Evolutionary conservation across 495 filamentous ascomycete species (phyloP).

Genomic region (Penicillium maclennaniae): DNA sequence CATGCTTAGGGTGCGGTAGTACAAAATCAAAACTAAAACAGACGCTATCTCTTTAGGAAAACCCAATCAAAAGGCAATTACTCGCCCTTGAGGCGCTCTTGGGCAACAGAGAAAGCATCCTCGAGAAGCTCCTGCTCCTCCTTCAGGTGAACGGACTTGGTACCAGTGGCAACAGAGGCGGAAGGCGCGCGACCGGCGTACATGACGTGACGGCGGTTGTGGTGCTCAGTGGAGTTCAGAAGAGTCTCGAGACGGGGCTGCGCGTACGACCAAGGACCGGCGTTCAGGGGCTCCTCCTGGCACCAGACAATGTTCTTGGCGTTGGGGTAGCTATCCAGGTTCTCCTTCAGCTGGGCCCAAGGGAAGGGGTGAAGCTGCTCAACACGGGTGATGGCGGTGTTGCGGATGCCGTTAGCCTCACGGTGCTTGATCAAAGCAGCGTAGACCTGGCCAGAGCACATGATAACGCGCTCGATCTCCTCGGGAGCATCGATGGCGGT

Average conservation of each 20-base stretch:
- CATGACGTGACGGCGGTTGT: slow-evolving; percentile 91
- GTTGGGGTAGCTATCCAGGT: slow-evolving; percentile 93
- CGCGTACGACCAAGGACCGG: slow-evolving; percentile 89
- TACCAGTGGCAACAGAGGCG: slow-evolving; percentile 86
- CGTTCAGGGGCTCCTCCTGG: slow-evolving; percentile 97
- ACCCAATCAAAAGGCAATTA: slow-evolving; percentile 34
- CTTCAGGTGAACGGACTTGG: slow-evolving; percentile 84
- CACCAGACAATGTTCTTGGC: slow-evolving; percentile 93
- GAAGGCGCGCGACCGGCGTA: slow-evolving; percentile 91
- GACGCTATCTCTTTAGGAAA: slow-evolving; percentile 30
- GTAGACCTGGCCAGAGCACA: slow-evolving; percentile 95
- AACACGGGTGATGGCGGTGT: slow-evolving; percentile 89
- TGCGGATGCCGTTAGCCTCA: slow-evolving; percentile 72
- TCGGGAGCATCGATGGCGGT: slow-evolving; percentile 70
- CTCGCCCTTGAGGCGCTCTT: slow-evolving; percentile 56
- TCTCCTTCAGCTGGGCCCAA: slow-evolving; percentile 92
- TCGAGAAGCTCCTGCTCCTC: slow-evolving; percentile 90
- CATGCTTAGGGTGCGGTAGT: slow-evolving; percentile 28
- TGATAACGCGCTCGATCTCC: slow-evolving; percentile 87
- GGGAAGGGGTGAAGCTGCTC: slow-evolving; percentile 99
- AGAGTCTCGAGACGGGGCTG: slow-evolving; percentile 96
- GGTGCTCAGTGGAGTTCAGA: slow-evolving; percentile 83
- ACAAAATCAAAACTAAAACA: slow-evolving; percentile 25
- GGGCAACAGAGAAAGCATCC: slow-evolving; percentile 62
- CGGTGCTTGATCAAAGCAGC: slow-evolving; percentile 88